Evolutionary conservation across 169 alveolate genomes (phyloP), one percentile per base, ranked within the genome.

Genomic region (Plasmodium falciparum): DNA sequence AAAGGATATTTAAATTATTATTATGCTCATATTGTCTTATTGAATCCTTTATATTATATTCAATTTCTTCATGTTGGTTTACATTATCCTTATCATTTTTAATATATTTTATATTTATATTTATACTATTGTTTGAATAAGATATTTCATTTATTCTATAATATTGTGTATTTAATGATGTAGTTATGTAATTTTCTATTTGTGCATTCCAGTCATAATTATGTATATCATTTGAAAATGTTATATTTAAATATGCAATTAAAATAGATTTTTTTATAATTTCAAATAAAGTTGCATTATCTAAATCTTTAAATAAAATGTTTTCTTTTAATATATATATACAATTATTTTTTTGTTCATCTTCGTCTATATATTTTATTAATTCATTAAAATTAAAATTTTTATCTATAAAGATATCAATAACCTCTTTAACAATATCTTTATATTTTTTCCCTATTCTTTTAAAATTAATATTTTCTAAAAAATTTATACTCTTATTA

Each of bases 381-480:
- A 80, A 67, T 29, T 54, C 80, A 6, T 24, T 56, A 69, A 67
- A 69, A 45, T 80, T 33, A 54, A 33, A 56, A 17, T 72, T 72
- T n/a, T 80, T 80, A 20, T n/a, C 22, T 24, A 80, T 43, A 56
- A 80, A 56, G 54, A 67, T 17, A 26, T 13, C 26, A 67, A 80
- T 80, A 54, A 80, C 90, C 39, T 80, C 74, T 24, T 17, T 39
- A 69, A 80, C 70, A 67, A 80, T 49, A n/a, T 80, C 74, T 67
- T 80, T 80, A 80, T 80, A 80, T 80, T 80, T 69, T 70, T 67
- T 80, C 24, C 90, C 83, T 12, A 80, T 43, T 80, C 70, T 80
- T 69, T 80, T 80, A 80, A 80, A 80, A 63, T 62, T 80, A 80
- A 80, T 54, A 69, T 54, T 15, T 47, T 80, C 70, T 12, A 72